Conservation (phyloP, 1,284 basidiomycete species). For the Ustilago cynodontis region DNA sequence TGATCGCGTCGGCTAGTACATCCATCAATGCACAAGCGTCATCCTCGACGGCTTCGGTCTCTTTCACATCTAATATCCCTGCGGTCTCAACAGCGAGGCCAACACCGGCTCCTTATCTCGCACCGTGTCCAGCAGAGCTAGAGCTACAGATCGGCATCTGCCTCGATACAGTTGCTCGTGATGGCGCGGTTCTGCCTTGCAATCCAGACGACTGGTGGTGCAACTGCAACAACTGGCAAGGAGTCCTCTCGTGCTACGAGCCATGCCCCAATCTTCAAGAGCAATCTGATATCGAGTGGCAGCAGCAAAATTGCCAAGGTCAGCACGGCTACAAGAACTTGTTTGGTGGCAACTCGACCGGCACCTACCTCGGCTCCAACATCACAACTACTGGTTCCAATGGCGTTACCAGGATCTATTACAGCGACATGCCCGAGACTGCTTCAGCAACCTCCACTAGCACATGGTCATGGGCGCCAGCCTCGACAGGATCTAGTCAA, state of each 20-base stretch:
- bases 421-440: conserved; percentile 29
- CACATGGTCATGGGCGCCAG: conserved; percentile 24
- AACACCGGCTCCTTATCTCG: conserved; percentile 21
- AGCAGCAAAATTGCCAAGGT: conserved; percentile 34
- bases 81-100: conserved; percentile 13
- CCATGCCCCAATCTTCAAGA: conserved; percentile 28
- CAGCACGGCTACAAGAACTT: conserved; percentile 28
- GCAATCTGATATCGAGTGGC: conserved; percentile 30
- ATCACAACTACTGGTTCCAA: conserved; percentile 30
- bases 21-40: conserved; percentile 6
- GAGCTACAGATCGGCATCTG: conserved; percentile 30
- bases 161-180: conserved; percentile 30
- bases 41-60: conserved; percentile 6
- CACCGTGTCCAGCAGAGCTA: conserved; percentile 18
- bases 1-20: not conserved
- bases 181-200: conserved; percentile 30
- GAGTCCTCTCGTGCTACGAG: conserved; percentile 29
- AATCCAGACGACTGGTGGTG: conserved; percentile 40
- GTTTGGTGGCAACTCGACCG: conserved; percentile 23
- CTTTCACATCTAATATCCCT: conserved; percentile 10
- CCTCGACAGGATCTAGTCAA: conserved; percentile 15
- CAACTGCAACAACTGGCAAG: conserved; percentile 39
- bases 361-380: conserved; percentile 27
- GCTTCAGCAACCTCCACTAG: conserved; percentile 4
- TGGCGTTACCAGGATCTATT: conserved; percentile 22